A percentile compares a stretch with the other conserved stretches of the same genome.
Evolutionary conservation across 495 filamentous ascomycete species (phyloP).

Genomic region (Astrothelium macrocarpum): DNA sequence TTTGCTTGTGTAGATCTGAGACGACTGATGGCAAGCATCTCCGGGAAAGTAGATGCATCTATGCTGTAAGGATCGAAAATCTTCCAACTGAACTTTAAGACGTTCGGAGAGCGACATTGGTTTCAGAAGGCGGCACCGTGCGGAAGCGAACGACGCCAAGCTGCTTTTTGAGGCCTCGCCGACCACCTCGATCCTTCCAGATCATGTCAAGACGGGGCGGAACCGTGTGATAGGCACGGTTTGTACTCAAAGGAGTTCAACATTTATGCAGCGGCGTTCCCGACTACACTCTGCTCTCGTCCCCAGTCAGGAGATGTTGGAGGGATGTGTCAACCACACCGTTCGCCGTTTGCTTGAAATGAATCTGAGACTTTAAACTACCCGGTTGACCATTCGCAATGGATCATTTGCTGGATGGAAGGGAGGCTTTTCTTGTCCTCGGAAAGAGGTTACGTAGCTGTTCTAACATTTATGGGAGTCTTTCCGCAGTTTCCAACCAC

Average conservation of each 20-base stretch:
- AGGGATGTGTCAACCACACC: background rate
- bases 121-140: background rate
- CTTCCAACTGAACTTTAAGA: background rate
- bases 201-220: background rate
- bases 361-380: background rate
- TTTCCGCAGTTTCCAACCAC: background rate
- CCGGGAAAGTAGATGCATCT: background rate
- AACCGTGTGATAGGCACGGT: background rate
- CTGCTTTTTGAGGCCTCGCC: background rate
- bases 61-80: background rate
- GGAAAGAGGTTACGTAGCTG: background rate
- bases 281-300: background rate
- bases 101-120: background rate
- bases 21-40: background rate
- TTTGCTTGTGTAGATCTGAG: too few relatives aligned
- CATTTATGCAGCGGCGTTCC: background rate
- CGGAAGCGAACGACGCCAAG: background rate
- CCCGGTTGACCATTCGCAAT: background rate
- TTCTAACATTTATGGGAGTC: background rate
- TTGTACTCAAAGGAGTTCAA: background rate
- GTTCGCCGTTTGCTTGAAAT: background rate
- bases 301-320: background rate
- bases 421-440: background rate
- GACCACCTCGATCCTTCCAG: background rate
- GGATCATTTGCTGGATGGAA: background rate